These are phyloP conservation scores for Debaryomycetaceae sp. DNA, from an alignment of 1,139 yeast genomes.

Conservation along the genomic window DNA sequence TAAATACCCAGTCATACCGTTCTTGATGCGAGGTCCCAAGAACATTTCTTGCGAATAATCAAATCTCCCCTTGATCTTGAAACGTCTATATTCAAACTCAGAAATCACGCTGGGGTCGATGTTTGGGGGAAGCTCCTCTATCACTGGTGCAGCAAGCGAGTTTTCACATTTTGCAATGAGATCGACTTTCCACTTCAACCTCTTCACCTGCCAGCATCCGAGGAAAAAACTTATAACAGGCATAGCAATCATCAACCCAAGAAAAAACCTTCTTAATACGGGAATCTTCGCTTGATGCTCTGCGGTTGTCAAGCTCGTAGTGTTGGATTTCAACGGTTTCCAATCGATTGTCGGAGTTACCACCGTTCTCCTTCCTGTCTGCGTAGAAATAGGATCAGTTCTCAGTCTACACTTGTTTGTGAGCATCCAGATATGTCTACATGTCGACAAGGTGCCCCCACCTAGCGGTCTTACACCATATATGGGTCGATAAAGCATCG, in stretches of 20 bases:
- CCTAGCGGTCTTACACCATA: not conserved
- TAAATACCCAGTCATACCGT: slow-evolving; percentile 75
- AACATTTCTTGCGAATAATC: slow-evolving; percentile 85
- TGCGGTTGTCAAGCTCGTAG: slow-evolving; percentile 40
- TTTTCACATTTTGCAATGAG: slow-evolving; percentile 82
- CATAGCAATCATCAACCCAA: slow-evolving; percentile 71
- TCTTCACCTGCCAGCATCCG: slow-evolving; percentile 90
- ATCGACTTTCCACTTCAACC: slow-evolving; percentile 86
- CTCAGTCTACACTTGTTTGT: not conserved
- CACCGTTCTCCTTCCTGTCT: slow-evolving; percentile 20
- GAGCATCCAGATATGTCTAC: not conserved
- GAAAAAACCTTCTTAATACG: slow-evolving; percentile 45
- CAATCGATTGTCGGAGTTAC: slow-evolving; percentile 80
- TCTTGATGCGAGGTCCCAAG: slow-evolving; percentile 82
- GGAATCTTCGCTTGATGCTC: slow-evolving; percentile 39
- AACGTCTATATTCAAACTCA: slow-evolving; percentile 79
- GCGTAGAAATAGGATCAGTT: not conserved
- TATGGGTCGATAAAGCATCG: too few relatives aligned
- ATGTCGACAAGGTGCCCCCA: not conserved
- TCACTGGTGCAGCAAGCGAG: slow-evolving; percentile 67
- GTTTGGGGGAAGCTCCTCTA: slow-evolving; percentile 59
- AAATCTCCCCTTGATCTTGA: slow-evolving; percentile 69
- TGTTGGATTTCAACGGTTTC: slow-evolving; percentile 66
- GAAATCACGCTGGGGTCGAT: slow-evolving; percentile 52
- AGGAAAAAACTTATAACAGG: slow-evolving; percentile 82